A percentile compares a stretch with the other conserved stretches of the same genome.
Conservation (phyloP, 352 stramenopile genomes). For the Aphanomyces astaci region DNA sequence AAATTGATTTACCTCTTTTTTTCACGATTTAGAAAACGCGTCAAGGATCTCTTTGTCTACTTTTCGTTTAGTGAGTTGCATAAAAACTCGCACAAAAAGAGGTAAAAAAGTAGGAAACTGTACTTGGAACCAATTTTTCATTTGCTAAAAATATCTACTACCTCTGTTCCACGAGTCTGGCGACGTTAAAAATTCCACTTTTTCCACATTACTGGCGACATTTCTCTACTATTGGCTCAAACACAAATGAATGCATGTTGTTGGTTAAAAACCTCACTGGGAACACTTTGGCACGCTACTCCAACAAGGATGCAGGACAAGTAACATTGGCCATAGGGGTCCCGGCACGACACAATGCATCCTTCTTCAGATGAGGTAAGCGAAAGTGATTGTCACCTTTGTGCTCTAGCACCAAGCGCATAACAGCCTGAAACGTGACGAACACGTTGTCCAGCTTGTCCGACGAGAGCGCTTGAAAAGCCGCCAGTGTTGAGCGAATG, state of each 20-base stretch:
- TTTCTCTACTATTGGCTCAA: background rate
- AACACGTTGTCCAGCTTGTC: slow-evolving; percentile 21
- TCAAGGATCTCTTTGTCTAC: too few relatives aligned
- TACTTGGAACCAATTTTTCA: too few relatives aligned
- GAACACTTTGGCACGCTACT: too few relatives aligned
- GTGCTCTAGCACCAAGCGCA: slow-evolving; percentile 11
- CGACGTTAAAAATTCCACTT: background rate
- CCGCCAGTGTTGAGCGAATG: slow-evolving; percentile 5
- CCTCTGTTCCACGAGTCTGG: background rate
- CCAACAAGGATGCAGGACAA: background rate
- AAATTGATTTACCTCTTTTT: too few relatives aligned
- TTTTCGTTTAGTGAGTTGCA: too few relatives aligned
- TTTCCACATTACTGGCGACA: background rate
- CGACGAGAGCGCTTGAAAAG: background rate
- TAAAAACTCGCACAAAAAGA: too few relatives aligned
- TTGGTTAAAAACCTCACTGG: background rate
- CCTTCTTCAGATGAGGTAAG: slow-evolving; percentile 8
- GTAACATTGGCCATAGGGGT: background rate
- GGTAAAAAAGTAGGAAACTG: too few relatives aligned
- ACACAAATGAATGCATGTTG: background rate
- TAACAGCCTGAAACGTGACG: slow-evolving; percentile 17
- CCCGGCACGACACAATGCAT: background rate
- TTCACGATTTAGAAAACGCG: too few relatives aligned
- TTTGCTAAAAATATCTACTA: too few relatives aligned
- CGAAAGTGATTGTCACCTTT: slow-evolving; percentile 13